Evolutionary conservation across 176 grass and related monocot genomes (phyloP), one percentile per base, ranked within the genome.

Genomic region (Oryza meyeriana): DNA sequence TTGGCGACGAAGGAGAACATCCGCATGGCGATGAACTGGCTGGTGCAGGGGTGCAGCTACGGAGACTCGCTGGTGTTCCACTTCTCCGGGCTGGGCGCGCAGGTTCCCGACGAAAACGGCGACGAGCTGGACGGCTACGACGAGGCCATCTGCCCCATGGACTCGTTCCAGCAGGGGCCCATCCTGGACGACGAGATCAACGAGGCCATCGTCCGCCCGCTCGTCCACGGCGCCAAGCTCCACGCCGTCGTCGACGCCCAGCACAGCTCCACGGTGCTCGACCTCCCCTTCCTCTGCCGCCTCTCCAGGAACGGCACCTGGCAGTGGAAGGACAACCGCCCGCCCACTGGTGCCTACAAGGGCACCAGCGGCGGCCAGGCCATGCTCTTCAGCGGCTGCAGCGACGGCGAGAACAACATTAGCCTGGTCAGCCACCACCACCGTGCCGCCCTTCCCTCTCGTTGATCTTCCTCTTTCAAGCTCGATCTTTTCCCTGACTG

Each of bases 101-200:
- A 98, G 91, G 92, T 91, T 14, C 63, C 80, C 44, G 95, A 93
- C 86, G 76, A 64, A 7, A 86, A 74, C 67, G 89, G 91, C 52
- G 87, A 98, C 40, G 95, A 98, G 82, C 20, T 79, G 38, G 95
- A 98, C 81, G 95, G 95, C 18, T 90, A 82, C 79, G 92, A 95
- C 68, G 95, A 98, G 90, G 92, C 92, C 10, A 88, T 98, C 76
- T 95, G 92, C 58, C 95, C 95, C 2, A 38, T 98, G 39, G 96
- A 98, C 76, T 75, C 87, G 25, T 95, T 95, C 75, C 85, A 87
- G 59, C 48, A 29, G 36, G 83, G 79, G 1, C 92, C 92, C 22
- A 94, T 97, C 81, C 76, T 97, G 66, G 94, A 97, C 76, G 90
- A 97, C 59, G 94, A 97, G 92, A 82, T 92, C 87, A 99, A 99